Percentiles rank a stretch among this genome's conserved stretches.
Conservation (phyloP, 495 filamentous ascomycete species). For the Lasiosphaeris hirsuta region DNA sequence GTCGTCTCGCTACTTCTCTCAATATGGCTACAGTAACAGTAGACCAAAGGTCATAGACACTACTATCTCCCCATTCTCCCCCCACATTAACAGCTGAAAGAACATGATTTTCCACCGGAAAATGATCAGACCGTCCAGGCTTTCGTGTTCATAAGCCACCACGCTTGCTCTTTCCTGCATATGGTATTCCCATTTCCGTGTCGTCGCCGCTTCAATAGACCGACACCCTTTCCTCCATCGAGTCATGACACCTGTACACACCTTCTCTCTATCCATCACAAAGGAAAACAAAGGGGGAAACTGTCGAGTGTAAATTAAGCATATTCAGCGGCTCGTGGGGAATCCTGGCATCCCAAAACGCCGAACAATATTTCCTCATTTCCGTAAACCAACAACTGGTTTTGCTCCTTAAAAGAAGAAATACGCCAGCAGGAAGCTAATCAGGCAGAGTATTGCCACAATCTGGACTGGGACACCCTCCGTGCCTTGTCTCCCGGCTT, state of each 20-base stretch:
- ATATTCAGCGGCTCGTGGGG: not conserved
- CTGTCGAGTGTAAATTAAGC: constrained; percentile 3
- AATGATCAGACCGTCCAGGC: too few relatives aligned
- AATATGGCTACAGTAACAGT: too few relatives aligned
- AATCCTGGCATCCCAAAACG: not conserved
- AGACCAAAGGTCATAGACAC: not conserved
- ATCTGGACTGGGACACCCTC: constrained; percentile 84
- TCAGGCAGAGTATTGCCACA: constrained; percentile 76
- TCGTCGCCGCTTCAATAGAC: not conserved
- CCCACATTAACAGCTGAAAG: too few relatives aligned
- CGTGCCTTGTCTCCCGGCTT: constrained; percentile 54
- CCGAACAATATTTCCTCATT: not conserved
- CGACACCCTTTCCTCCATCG: not conserved
- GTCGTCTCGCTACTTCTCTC: too few relatives aligned
- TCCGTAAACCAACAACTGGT: too few relatives aligned
- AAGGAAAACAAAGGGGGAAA: not conserved
- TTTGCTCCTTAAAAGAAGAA: constrained; percentile 72
- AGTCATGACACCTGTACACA: not conserved
- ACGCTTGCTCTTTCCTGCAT: not conserved
- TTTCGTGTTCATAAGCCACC: constrained; percentile 7
- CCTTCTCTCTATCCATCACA: constrained; percentile 10
- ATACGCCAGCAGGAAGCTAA: constrained; percentile 91
- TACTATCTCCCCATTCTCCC: not conserved
- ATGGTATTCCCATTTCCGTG: not conserved
- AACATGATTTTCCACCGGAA: too few relatives aligned